Evolutionary conservation across 768 basidiomycete species (phyloP), one percentile per base, ranked within the genome.

Genomic region (Ramaria rubella): DNA sequence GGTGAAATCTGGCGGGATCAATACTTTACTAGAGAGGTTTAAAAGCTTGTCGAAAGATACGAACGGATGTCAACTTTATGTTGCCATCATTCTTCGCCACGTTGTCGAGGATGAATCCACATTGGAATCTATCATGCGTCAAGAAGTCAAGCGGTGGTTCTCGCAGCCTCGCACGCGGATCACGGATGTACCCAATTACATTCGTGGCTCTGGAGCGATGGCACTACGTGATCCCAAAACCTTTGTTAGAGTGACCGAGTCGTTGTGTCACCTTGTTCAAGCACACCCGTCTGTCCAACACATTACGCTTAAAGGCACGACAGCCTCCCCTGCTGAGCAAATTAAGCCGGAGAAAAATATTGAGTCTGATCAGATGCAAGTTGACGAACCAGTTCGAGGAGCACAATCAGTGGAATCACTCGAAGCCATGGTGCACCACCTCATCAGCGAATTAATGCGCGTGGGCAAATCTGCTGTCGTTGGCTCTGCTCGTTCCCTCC

Each of bases 1-100:
- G 64, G 78, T 89, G 61, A 77, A 81, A 50, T 74, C 75, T 12
- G 80, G 82, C 50, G 92, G 88, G 1, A 69, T 93, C 14, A 58
- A 69, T 0, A 67, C 76, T 19, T 73, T 96, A 19, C 84, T 95
- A 71, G 75, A 78, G 53, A 81, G 85, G 29, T 75, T 94, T 61
- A 81, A 81, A 61, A 71, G 75, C 17, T 72, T 77, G 4, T 73
- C 82, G 0, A 77, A 84, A 15, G 81, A 84, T 8, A 59, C 70
- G 2, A 67, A 66, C 23, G 85, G 87, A 19, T 86, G 85, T 60
- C 90, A 91, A 45, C 83, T 88, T 0, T 91, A 93, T 68, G 80
- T 93, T 53, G 83, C 85, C 40, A 88, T 87, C 64, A 87, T 97
- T 59, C 75, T 97, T n/a, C 86, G 96, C 6, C 96, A 99, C 66